Conservation (phyloP, 192 early-diverging fungal genomes). For the Jimgerdemannia lactiflua region DNA sequence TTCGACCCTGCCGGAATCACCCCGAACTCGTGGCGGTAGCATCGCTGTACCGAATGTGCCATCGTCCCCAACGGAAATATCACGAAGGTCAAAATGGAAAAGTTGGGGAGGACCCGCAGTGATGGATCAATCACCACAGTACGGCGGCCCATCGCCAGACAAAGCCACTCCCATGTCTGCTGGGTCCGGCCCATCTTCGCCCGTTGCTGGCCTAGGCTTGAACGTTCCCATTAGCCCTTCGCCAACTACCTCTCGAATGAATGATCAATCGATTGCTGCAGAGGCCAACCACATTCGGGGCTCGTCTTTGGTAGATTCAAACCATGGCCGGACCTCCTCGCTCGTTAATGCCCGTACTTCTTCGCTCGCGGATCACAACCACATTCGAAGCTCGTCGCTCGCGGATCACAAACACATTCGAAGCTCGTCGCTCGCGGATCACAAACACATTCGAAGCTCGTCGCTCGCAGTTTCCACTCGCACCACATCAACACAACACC, state of each 20-base stretch:
- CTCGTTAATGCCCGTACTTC: too few species aligned
- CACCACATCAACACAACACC: background rate
- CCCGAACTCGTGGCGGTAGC: slow-evolving; percentile 8
- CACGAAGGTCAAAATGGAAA: slow-evolving; percentile 38
- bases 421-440: too few species aligned
- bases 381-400: background rate
- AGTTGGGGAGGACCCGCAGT: slow-evolving; percentile 38
- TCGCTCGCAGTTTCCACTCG: background rate
- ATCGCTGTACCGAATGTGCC: slow-evolving; percentile 9
- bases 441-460: background rate
- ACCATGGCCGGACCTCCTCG: too few species aligned
- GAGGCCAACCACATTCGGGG: background rate
- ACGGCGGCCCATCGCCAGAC: background rate
- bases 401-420: too few species aligned
- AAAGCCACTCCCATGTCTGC: background rate
- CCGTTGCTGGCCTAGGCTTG: background rate
- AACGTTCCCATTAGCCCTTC: background rate
- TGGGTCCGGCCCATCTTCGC: background rate
- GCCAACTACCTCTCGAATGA: background rate
- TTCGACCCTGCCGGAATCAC: slow-evolving; percentile 11
- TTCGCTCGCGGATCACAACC: too few species aligned
- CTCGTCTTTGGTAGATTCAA: background rate
- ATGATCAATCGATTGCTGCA: background rate
- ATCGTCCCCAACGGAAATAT: slow-evolving; percentile 13
- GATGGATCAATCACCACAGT: background rate